These are phyloP conservation scores for Candida glucosophila DNA, from an alignment of 1,139 yeast genomes.

Conservation along the genomic window DNA sequence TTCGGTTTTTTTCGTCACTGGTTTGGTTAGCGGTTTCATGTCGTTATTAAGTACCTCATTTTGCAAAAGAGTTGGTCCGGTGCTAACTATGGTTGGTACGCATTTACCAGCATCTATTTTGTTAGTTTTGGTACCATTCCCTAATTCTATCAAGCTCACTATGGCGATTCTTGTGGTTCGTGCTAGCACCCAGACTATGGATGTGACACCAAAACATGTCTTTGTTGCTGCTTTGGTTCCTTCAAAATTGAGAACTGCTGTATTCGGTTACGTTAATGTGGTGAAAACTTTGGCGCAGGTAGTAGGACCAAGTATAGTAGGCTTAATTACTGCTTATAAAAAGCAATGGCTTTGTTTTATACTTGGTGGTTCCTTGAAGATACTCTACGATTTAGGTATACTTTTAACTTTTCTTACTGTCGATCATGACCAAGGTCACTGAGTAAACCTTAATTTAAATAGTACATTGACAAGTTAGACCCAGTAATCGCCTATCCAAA, in stretches of 20 bases:
- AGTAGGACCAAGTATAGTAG: slow-evolving; percentile 31
- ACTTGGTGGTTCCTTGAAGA: slow-evolving; percentile 30
- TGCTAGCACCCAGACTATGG: slow-evolving; percentile 35
- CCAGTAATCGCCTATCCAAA: no score
- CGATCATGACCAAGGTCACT: slow-evolving; percentile 17
- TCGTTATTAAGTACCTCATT: slow-evolving; percentile 34
- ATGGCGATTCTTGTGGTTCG: slow-evolving; percentile 22
- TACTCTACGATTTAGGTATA: slow-evolving; percentile 32
- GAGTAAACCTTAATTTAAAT: no score
- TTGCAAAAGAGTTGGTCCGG: slow-evolving; percentile 36
- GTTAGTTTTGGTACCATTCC: slow-evolving; percentile 28
- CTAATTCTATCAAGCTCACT: slow-evolving; percentile 20
- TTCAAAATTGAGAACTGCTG: slow-evolving; percentile 28
- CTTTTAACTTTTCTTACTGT: slow-evolving; percentile 23
- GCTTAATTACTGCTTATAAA: slow-evolving; percentile 20
- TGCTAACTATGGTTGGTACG: slow-evolving; percentile 35
- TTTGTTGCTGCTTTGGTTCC: slow-evolving; percentile 31
- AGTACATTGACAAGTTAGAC: no score
- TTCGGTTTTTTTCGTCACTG: slow-evolving; percentile 28
- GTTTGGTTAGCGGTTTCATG: slow-evolving; percentile 30
- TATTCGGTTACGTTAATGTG: slow-evolving; percentile 34
- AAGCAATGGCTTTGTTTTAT: slow-evolving; percentile 33
- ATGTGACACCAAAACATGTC: slow-evolving; percentile 37
- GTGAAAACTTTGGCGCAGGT: slow-evolving; percentile 31
- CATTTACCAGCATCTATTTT: slow-evolving; percentile 37